Conservation (phyloP, 805 yeast genomes). For the Isabelozyma pseudorhagii region DNA sequence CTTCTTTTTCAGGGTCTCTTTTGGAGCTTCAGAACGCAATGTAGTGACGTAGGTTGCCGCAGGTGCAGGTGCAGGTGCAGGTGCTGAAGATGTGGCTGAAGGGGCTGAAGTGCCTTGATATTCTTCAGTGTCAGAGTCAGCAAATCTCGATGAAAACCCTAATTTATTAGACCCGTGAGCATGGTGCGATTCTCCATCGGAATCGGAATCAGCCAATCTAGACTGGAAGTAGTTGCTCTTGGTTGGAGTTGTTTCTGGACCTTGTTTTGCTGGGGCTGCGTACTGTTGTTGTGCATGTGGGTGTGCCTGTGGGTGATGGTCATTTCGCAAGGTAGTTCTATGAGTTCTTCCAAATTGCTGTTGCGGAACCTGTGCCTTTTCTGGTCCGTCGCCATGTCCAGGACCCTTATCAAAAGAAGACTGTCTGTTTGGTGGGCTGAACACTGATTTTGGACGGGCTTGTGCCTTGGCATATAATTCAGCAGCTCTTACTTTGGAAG, state of each 20-base stretch:
- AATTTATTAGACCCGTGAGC: not conserved
- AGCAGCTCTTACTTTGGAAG: constrained; percentile 45
- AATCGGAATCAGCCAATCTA: constrained; percentile 4
- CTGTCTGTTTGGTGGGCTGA: constrained; percentile 39
- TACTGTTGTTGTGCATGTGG: not conserved
- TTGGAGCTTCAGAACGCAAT: not conserved
- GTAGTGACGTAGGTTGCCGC: not conserved
- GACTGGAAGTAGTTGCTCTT: not conserved
- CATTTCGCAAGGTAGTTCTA: constrained; percentile 3
- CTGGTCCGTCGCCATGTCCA: constrained; percentile 5
- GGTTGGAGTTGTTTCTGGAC: not conserved
- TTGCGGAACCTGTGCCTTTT: constrained; percentile 6
- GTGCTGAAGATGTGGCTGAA: too few species aligned
- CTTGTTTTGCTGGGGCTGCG: not conserved
- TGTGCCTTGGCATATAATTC: constrained; percentile 53
- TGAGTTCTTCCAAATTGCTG: constrained; percentile 1
- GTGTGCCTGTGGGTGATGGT: not conserved
- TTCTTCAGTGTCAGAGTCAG: not conserved
- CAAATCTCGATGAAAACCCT: constrained; percentile 52
- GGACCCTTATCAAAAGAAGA: constrained; percentile 56
- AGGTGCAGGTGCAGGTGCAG: not conserved
- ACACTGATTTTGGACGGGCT: constrained; percentile 35
- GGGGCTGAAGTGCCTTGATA: not conserved
- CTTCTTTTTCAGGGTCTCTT: not conserved
- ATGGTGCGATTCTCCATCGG: constrained; percentile 6